These are phyloP conservation scores for Melanomma pulvis-pyrius DNA, from an alignment of 495 filamentous ascomycete genomes.

Conservation along the genomic window DNA sequence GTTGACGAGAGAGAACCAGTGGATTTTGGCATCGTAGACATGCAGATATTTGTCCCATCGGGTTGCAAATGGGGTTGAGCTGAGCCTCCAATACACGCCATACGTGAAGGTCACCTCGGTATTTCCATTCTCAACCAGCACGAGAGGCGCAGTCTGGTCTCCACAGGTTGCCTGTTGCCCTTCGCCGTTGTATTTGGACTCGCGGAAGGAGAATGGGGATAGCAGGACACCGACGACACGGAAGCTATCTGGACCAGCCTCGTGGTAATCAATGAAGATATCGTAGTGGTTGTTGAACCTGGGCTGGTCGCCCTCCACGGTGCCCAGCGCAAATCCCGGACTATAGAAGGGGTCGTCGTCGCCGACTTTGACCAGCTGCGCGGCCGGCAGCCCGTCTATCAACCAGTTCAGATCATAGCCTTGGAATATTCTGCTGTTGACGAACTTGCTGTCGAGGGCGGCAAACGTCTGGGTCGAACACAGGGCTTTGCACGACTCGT, in stretches of 20 bases:
- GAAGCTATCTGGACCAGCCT: slow-evolving; percentile 65
- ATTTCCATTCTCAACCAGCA: slow-evolving; percentile 65
- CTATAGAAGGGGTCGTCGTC: slow-evolving; percentile 78
- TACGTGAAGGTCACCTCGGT: slow-evolving; percentile 86
- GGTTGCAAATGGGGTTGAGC: slow-evolving; percentile 85
- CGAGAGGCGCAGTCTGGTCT: slow-evolving; percentile 52
- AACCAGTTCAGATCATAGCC: slow-evolving; percentile 93
- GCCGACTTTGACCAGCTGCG: slow-evolving; percentile 69
- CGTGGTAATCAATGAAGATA: slow-evolving; percentile 91
- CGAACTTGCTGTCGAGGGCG: slow-evolving; percentile 69
- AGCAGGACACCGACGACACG: slow-evolving; percentile 92
- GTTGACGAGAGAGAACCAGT: slow-evolving; percentile 97
- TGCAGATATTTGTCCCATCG: slow-evolving; percentile 98
- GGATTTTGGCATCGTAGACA: slow-evolving; percentile 93
- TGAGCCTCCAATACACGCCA: slow-evolving; percentile 81
- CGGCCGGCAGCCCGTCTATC: slow-evolving; percentile 89
- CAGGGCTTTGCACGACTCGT: slow-evolving; percentile 81
- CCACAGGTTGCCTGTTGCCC: slow-evolving; percentile 65
- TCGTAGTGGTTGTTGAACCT: slow-evolving; percentile 91
- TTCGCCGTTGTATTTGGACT: slow-evolving; percentile 57
- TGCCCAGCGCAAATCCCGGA: slow-evolving; percentile 85
- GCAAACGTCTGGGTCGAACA: slow-evolving; percentile 70
- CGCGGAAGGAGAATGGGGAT: slow-evolving; percentile 70
- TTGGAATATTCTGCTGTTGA: slow-evolving; percentile 77
- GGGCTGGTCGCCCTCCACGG: slow-evolving; percentile 51